These are phyloP conservation scores for Trametes cubensis DNA, from an alignment of 768 basidiomycete species.

Conservation along the genomic window DNA sequence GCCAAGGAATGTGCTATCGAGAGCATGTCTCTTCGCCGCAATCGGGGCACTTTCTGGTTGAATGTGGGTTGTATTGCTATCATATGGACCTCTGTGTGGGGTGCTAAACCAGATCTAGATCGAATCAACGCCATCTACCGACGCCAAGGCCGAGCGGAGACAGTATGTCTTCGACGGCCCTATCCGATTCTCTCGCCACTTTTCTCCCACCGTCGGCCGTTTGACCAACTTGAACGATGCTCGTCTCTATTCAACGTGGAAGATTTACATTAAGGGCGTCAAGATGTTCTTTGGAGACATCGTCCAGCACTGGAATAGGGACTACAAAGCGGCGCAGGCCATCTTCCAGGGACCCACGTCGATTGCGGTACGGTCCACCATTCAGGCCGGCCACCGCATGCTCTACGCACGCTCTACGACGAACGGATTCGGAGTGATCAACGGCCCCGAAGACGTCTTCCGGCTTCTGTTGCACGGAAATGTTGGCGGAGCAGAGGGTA, in stretches of 20 bases:
- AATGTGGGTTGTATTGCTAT: constrained; percentile 47
- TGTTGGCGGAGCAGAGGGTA: constrained; percentile 23
- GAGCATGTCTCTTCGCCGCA: constrained; percentile 50
- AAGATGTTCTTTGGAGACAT: constrained; percentile 59
- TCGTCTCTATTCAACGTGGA: constrained; percentile 80
- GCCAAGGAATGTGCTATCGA: constrained; percentile 67
- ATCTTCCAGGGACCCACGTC: constrained; percentile 69
- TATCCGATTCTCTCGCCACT: constrained; percentile 69
- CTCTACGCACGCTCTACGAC: constrained; percentile 68
- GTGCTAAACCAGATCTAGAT: constrained; percentile 44
- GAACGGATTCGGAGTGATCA: constrained; percentile 65
- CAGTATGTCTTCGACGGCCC: constrained; percentile 77
- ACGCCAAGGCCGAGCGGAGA: constrained; percentile 40
- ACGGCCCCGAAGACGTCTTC: constrained; percentile 49
- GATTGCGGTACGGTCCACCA: constrained; percentile 64
- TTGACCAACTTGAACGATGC: constrained; percentile 63
- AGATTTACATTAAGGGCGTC: constrained; percentile 63
- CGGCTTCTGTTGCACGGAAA: constrained; percentile 50
- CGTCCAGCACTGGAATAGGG: constrained; percentile 66
- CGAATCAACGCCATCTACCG: constrained; percentile 50
- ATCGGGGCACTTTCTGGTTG: constrained; percentile 68
- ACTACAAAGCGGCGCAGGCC: constrained; percentile 69
- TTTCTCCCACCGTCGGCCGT: constrained; percentile 68
- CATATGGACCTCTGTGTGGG: neutral
- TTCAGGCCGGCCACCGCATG: constrained; percentile 73